These are phyloP conservation scores for Aureobasidium sp. DNA, from an alignment of 2,329 filamentous ascomycete species.

Conservation along the genomic window DNA sequence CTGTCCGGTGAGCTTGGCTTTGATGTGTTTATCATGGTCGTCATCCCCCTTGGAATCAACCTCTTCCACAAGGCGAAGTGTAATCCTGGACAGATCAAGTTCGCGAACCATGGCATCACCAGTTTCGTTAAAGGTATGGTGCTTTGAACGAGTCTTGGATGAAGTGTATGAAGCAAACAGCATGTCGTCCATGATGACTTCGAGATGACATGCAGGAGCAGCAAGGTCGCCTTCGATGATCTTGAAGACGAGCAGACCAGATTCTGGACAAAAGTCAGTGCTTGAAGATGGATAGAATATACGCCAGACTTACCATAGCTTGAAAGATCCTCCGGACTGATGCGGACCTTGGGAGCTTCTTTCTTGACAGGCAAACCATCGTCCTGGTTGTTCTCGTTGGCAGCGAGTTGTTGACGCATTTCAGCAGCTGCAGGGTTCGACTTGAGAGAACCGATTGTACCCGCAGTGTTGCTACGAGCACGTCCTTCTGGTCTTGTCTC, in stretches of 20 bases:
- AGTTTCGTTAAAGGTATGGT: conserved; percentile 67
- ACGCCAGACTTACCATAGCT: conserved; percentile 53
- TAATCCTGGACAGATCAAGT: conserved; percentile 91
- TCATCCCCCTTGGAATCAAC: conserved; percentile 62
- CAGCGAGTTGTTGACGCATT: conserved; percentile 37
- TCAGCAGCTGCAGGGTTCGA: conserved; percentile 25
- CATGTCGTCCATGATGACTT: conserved; percentile 91
- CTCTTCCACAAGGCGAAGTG: conserved; percentile 75
- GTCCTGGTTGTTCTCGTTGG: conserved; percentile 39
- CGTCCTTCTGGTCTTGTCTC: conserved; percentile 13
- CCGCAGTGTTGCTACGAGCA: conserved; percentile 24
- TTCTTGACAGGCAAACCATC: conserved; percentile 38
- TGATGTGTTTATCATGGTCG: conserved; percentile 55
- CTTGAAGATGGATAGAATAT: not conserved
- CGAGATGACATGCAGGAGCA: conserved; percentile 64
- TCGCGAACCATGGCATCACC: conserved; percentile 95
- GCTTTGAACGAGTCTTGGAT: conserved; percentile 59
- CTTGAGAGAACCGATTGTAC: conserved; percentile 34
- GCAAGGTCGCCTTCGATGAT: conserved; percentile 82
- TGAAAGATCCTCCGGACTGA: conserved; percentile 70
- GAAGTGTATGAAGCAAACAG: conserved; percentile 83
- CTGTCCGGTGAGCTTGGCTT: conserved; percentile 75
- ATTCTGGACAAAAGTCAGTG: conserved; percentile 50
- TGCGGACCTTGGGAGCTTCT: conserved; percentile 63
- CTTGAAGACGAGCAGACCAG: conserved; percentile 88